These are phyloP conservation scores for Aotearoamyces nothofagi DNA, from an alignment of 2,329 filamentous ascomycete genomes.

Conservation along the genomic window DNA sequence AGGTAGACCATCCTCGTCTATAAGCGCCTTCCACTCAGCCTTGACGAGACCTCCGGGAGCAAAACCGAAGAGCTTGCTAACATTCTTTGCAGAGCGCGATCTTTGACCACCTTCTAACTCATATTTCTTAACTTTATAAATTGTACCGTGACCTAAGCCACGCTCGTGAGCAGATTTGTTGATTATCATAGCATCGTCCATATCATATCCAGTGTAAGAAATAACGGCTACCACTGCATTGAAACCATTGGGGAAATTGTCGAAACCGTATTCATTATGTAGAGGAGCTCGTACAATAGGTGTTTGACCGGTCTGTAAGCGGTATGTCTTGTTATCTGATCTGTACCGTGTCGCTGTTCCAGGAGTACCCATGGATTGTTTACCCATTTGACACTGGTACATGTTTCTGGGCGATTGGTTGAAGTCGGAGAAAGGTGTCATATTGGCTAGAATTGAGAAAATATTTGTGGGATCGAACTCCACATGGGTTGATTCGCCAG, in stretches of 20 bases:
- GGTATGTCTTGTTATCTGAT: slow-evolving; percentile 95
- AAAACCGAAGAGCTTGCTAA: slow-evolving; percentile 82
- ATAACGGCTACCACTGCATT: slow-evolving; percentile 96
- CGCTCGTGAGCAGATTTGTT: slow-evolving; percentile 96
- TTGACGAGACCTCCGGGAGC: slow-evolving; percentile 62
- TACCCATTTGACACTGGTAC: slow-evolving; percentile 99
- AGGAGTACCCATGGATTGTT: slow-evolving; percentile 97
- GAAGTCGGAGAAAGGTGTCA: slow-evolving; percentile 97
- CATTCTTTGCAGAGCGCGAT: slow-evolving; percentile 47
- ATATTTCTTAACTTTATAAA: slow-evolving; percentile 95
- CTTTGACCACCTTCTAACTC: slow-evolving; percentile 60
- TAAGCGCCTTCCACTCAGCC: slow-evolving; percentile 50
- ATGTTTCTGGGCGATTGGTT: slow-evolving; percentile 98
- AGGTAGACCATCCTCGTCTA: slow-evolving; percentile 82
- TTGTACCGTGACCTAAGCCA: slow-evolving; percentile 87
- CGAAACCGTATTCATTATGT: slow-evolving; percentile 90
- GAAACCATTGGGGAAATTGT: slow-evolving; percentile 95
- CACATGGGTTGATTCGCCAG: slow-evolving; percentile 84
- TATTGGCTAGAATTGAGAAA: slow-evolving; percentile 91
- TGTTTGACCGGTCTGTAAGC: slow-evolving; percentile 88
- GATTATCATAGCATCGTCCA: slow-evolving; percentile 99
- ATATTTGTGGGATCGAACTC: slow-evolving; percentile 94
- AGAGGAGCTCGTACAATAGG: slow-evolving; percentile 83
- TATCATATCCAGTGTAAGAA: slow-evolving; percentile 97
- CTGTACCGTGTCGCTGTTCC: slow-evolving; percentile 72